Percentiles rank a stretch among this genome's conserved stretches.
These are phyloP conservation scores for Hanseniaspora lachancei DNA, from an alignment of 805 yeast species.

Conservation along the genomic window DNA sequence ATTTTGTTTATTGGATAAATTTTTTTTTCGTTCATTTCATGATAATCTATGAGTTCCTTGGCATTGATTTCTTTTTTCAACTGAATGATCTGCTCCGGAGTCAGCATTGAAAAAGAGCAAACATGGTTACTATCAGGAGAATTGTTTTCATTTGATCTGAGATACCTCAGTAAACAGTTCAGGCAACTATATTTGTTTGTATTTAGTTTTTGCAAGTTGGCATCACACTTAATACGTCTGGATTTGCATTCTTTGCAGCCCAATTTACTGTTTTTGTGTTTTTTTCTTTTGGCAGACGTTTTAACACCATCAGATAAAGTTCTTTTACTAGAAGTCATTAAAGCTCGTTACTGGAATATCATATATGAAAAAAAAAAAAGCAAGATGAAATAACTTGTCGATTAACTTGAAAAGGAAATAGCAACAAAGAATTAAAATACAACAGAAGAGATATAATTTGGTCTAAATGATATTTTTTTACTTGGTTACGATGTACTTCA, in stretches of 20 bases:
- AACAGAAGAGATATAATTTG: too few relatives aligned
- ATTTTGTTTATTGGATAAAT: not conserved
- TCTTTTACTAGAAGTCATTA: not conserved
- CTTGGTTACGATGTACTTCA: too few relatives aligned
- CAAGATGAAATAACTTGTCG: too few relatives aligned
- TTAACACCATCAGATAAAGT: not conserved
- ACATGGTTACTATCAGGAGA: not conserved
- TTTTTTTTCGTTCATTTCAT: not conserved
- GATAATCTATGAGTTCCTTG: not conserved
- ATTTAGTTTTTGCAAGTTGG: slow-evolving; percentile 27
- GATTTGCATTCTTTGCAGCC: slow-evolving; percentile 68
- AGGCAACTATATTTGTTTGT: not conserved
- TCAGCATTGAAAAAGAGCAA: slow-evolving; percentile 11
- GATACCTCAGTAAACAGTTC: slow-evolving; percentile 8
- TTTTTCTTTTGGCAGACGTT: slow-evolving; percentile 34
- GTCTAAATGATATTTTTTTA: too few relatives aligned
- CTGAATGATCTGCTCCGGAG: not conserved
- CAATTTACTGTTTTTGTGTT: slow-evolving; percentile 58
- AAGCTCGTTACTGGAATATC: too few relatives aligned
- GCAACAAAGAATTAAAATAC: too few relatives aligned
- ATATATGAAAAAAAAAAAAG: too few relatives aligned
- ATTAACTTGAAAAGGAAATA: too few relatives aligned
- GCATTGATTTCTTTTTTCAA: not conserved
- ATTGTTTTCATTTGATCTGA: not conserved
- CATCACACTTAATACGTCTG: slow-evolving; percentile 71